Base-by-base conservation (phyloP, 768 basidiomycete genomes). In the Serendipita sp. region DNA sequence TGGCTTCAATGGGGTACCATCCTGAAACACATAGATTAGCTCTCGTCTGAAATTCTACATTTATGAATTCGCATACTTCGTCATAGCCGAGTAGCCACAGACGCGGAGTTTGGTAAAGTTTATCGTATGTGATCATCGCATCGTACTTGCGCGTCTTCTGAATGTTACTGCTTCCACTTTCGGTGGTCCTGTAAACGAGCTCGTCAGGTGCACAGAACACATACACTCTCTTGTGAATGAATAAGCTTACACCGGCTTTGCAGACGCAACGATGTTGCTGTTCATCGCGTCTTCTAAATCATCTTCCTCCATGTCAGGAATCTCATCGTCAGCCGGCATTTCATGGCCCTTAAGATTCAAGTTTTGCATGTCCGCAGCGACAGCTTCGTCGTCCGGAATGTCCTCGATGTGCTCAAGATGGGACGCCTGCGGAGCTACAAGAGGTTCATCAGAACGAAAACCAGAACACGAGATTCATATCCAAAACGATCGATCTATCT, bases 51-150 rank as follows among this genome's bases (percentile, higher is more conserved):
- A 34, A 20, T 41, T 61, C 20, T 14, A 22, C 22, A 42, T 13
- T n/a, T 22, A 42, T 50, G 58, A 3, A 31, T 20, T 26, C 2
- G 65, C 75, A 63, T 65, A 89, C 92, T 82, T 98, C 96, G 71
- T 97, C 94, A 71, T 97, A 97, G 20, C 96, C 96, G 66, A 94
- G 82, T 64, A 99, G 75, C 96, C 96, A 99, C 71, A 97, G 88
- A 67, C 95, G 83, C 24, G 96, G 96, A 13, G 94, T 97, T 73
- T 98, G 96, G 74, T 99, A 98, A 74, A 94, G 95, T 77, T 98
- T 99, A 81, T 99, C 96, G 73, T 98, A 99, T 53, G 90, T 91
- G 77, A 99, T 98, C 87, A 96, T 90, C 69, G 97, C 94, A 72
- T 99, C 96, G 77, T 99, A 99, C 11, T 95, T 99, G 70, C 96